Percentiles rank a stretch among this genome's conserved stretches.
Conservation (phyloP, 345 rosid species). For the Gossypium rotundifolium region DNA sequence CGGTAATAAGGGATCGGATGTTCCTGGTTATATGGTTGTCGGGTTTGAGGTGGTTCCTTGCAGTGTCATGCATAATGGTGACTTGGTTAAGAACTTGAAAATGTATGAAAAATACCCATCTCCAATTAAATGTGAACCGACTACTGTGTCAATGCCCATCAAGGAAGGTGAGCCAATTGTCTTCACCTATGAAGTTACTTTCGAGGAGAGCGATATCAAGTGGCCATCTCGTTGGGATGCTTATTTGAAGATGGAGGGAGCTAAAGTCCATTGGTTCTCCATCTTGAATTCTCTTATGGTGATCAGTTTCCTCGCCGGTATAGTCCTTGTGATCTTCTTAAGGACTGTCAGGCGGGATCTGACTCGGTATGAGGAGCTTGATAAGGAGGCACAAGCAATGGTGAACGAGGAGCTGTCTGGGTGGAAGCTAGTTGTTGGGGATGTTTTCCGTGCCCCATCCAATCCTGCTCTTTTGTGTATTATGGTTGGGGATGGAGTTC, state of each 20-base stretch:
- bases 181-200: slow-evolving; percentile 64
- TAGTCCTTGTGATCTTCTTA: slow-evolving; percentile 67
- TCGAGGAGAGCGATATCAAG: slow-evolving; percentile 61
- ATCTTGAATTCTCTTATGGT: slow-evolving; percentile 67
- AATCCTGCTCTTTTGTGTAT: slow-evolving; percentile 45
- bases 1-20: slow-evolving; percentile 31
- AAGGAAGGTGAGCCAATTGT: slow-evolving; percentile 54
- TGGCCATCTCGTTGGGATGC: slow-evolving; percentile 22
- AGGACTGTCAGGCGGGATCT: slow-evolving; percentile 74
- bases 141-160: slow-evolving; percentile 49
- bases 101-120: slow-evolving; percentile 51
- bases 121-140: slow-evolving; percentile 52
- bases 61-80: slow-evolving; percentile 39
- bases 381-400: slow-evolving; percentile 68
- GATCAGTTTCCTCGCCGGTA: slow-evolving; percentile 73
- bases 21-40: slow-evolving; percentile 59
- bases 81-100: slow-evolving; percentile 43
- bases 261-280: slow-evolving; percentile 78
- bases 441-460: slow-evolving; percentile 51
- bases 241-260: slow-evolving; percentile 27
- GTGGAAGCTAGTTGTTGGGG: slow-evolving; percentile 61
- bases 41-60: slow-evolving; percentile 81
- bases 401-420: slow-evolving; percentile 72
- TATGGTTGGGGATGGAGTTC: slow-evolving; percentile 62
- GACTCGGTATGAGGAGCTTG: slow-evolving; percentile 71